These are phyloP conservation scores for Mycosarcoma mackinlayi DNA, from an alignment of 1,284 basidiomycete genomes.

Conservation along the genomic window DNA sequence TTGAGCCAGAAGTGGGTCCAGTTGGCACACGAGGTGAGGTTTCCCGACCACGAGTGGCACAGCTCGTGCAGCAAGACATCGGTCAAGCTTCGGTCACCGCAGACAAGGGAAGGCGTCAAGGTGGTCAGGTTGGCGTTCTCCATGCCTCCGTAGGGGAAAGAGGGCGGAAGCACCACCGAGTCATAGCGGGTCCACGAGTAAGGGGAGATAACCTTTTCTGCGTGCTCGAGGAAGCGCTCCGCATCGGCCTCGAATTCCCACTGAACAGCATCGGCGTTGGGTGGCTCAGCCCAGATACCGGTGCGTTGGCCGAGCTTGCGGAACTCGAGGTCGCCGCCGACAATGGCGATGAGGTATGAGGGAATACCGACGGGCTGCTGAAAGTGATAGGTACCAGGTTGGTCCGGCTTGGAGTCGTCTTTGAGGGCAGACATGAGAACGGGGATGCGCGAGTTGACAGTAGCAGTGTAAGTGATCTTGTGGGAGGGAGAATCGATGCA, in stretches of 20 bases:
- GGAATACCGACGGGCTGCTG: slow-evolving; percentile 64
- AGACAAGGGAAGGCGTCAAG: slow-evolving; percentile 64
- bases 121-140: slow-evolving; percentile 67
- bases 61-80: slow-evolving; percentile 71
- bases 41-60: slow-evolving; percentile 66
- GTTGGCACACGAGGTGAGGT: slow-evolving; percentile 65
- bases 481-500: slow-evolving; percentile 65
- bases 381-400: slow-evolving; percentile 55
- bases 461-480: slow-evolving; percentile 66
- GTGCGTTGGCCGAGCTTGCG: slow-evolving; percentile 61
- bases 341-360: slow-evolving; percentile 66
- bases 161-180: slow-evolving; percentile 88
- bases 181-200: slow-evolving; percentile 93
- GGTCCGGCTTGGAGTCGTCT: slow-evolving; percentile 44
- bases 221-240: slow-evolving; percentile 64
- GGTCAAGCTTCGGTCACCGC: slow-evolving; percentile 59
- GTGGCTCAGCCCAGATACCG: slow-evolving; percentile 66
- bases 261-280: slow-evolving; percentile 60
- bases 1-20: slow-evolving; percentile 68
- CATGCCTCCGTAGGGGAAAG: slow-evolving; percentile 79
- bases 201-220: slow-evolving; percentile 64
- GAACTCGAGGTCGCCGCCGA: slow-evolving; percentile 64
- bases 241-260: slow-evolving; percentile 68
- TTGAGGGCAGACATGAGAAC: slow-evolving; percentile 67
- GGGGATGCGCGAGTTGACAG: slow-evolving; percentile 55